A percentile compares a stretch with the other conserved stretches of the same genome.
phyloP scores from a whole-genome alignment of 2,329 filamentous ascomycete species.

The Aspergillus pseudotamarii region DNA sequence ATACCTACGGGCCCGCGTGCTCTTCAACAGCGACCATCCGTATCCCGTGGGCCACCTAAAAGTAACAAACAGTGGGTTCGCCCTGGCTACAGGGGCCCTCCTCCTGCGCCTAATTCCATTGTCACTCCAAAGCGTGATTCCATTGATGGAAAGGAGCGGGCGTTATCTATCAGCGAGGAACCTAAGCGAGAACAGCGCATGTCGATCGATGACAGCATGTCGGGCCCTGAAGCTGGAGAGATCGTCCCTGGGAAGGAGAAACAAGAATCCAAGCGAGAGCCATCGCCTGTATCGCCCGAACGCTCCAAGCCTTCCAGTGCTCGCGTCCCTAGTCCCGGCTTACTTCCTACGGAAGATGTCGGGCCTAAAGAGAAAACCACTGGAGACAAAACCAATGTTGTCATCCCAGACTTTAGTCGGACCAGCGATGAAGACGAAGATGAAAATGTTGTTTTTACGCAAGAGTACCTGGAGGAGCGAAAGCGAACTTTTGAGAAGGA shows the following conservation, averaged over 20 bases:
- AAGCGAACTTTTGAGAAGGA: slow-evolving; percentile 50
- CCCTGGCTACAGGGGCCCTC: slow-evolving; percentile 35
- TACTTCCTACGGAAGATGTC: slow-evolving; percentile 10
- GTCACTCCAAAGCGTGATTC: slow-evolving; percentile 35
- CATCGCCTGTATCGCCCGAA: background rate
- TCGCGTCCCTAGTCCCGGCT: slow-evolving; percentile 3
- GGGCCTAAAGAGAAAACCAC: slow-evolving; percentile 1
- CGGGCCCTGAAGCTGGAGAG: slow-evolving; percentile 20
- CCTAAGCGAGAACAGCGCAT: slow-evolving; percentile 17
- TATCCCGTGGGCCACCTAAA: slow-evolving; percentile 37
- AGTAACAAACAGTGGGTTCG: slow-evolving; percentile 44
- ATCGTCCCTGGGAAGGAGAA: slow-evolving; percentile 16
- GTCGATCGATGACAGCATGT: slow-evolving; percentile 17
- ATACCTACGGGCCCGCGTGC: slow-evolving; percentile 48
- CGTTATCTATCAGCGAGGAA: slow-evolving; percentile 23
- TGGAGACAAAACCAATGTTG: slow-evolving; percentile 17
- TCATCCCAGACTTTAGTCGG: slow-evolving; percentile 38
- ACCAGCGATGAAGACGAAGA: slow-evolving; percentile 50
- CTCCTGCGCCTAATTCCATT: slow-evolving; percentile 20
- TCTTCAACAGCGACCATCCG: slow-evolving; percentile 37
- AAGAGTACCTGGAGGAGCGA: slow-evolving; percentile 50
- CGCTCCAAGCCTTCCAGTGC: slow-evolving; percentile 2
- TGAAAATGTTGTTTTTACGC: slow-evolving; percentile 48
- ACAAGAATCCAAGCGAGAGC: slow-evolving; percentile 4
- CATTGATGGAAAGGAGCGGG: slow-evolving; percentile 32